A percentile compares a stretch with the other conserved stretches of the same genome.
Evolutionary conservation across 1,139 yeast genomes (phyloP).

Genomic region (Taphrina betulina): DNA sequence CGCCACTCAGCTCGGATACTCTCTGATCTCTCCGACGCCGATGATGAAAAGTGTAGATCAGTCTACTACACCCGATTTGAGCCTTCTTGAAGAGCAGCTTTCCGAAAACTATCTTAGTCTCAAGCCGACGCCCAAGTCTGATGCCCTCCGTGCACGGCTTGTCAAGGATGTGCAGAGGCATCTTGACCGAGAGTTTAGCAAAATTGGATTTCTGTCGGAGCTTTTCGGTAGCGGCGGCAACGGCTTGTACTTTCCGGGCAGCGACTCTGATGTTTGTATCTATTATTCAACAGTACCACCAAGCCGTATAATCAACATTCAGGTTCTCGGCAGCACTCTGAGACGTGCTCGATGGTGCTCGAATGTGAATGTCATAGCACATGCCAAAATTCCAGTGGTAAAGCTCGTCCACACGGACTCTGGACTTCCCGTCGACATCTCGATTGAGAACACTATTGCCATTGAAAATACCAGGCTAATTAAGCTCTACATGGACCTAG

Average conservation of each 20-base stretch:
- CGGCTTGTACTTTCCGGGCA: conserved; percentile 17
- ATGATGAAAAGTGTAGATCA: neutral
- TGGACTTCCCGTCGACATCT: conserved; percentile 40
- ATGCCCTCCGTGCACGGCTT: conserved; percentile 6
- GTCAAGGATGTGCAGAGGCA: conserved; percentile 19
- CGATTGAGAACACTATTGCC: conserved; percentile 40
- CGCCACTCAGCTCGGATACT: neutral
- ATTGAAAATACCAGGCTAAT: conserved; percentile 40
- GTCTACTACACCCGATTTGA: neutral
- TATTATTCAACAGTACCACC: conserved; percentile 21
- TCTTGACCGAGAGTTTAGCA: conserved; percentile 10
- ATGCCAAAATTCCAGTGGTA: conserved; percentile 41
- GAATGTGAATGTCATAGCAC: conserved; percentile 7
- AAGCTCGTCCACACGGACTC: conserved; percentile 40
- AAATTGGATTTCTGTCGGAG: conserved; percentile 13
- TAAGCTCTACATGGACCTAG: conserved; percentile 39
- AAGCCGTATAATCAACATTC: neutral
- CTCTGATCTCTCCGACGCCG: conserved; percentile 5
- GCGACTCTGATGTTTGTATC: conserved; percentile 23
- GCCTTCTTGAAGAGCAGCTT: conserved; percentile 12
- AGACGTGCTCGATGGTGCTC: conserved; percentile 4
- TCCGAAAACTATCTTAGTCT: conserved; percentile 9
- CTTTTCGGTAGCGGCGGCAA: conserved; percentile 25
- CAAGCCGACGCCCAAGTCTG: conserved; percentile 16
- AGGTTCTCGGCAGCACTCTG: conserved; percentile 6